phyloP scores from a whole-genome alignment of 1,284 basidiomycete species.

The Ustilago hordei region DNA sequence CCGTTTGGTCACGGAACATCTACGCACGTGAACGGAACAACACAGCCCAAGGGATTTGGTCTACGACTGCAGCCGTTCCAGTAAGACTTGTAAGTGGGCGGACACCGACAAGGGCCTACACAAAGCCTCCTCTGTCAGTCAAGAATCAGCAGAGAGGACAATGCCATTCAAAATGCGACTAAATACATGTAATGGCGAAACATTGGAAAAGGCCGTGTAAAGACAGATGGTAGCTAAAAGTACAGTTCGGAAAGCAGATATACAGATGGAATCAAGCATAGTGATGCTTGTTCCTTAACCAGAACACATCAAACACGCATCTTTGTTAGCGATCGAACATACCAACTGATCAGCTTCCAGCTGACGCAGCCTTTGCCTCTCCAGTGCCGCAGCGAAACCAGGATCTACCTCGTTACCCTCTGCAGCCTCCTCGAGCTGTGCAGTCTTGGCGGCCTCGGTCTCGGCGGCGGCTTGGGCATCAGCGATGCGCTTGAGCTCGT shows the following conservation, averaged over 20 bases:
- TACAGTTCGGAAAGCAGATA: conserved; percentile 5
- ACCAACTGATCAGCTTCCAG: conserved; percentile 82
- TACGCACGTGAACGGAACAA: no score
- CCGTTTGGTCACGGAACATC: no score
- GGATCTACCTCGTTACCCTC: conserved; percentile 73
- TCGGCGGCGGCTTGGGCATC: conserved; percentile 73
- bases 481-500: conserved; percentile 53
- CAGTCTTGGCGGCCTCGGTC: conserved; percentile 71
- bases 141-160: no score
- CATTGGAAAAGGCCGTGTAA: not conserved
- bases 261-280: not conserved
- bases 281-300: conserved; percentile 31
- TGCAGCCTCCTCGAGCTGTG: conserved; percentile 23
- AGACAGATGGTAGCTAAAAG: conserved; percentile 11
- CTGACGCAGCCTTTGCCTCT: conserved; percentile 80
- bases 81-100: no score
- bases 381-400: conserved; percentile 84
- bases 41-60: no score
- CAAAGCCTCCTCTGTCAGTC: no score
- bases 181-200: not conserved
- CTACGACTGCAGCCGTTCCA: no score
- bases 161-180: no score
- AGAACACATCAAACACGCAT: conserved; percentile 69
- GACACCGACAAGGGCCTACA: no score
- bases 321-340: conserved; percentile 87